Evolutionary conservation across 768 basidiomycete species (phyloP).

Genomic region (Gymnopilus dilepis): DNA sequence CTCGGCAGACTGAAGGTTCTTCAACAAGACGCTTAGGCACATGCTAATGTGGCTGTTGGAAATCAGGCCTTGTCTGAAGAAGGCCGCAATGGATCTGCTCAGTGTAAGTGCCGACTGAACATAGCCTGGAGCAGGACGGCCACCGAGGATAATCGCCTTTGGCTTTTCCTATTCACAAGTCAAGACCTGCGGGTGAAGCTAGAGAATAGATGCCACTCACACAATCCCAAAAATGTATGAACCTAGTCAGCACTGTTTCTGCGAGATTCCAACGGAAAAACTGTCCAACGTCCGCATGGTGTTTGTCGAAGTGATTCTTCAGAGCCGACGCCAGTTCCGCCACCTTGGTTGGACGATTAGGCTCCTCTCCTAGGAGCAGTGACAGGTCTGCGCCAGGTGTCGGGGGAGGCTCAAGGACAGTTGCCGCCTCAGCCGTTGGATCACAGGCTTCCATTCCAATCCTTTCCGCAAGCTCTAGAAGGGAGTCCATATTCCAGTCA

Average conservation of each 20-base stretch:
- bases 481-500: slow-evolving; percentile 22
- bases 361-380: background rate
- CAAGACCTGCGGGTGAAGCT: background rate
- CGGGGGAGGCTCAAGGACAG: slow-evolving; percentile 1
- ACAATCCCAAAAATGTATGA: slow-evolving; percentile 23
- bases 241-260: slow-evolving; percentile 20
- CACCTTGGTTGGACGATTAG: slow-evolving; percentile 2
- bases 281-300: slow-evolving; percentile 16
- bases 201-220: slow-evolving; percentile 12
- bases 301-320: slow-evolving; percentile 7
- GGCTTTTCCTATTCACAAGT: slow-evolving; percentile 9
- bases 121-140: slow-evolving; percentile 10
- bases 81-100: slow-evolving; percentile 21
- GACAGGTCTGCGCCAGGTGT: background rate
- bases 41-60: slow-evolving; percentile 22
- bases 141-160: slow-evolving; percentile 13
- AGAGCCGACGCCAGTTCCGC: slow-evolving; percentile 13
- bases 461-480: slow-evolving; percentile 20
- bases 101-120: slow-evolving; percentile 27
- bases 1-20: slow-evolving; percentile 28
- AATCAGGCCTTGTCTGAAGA: slow-evolving; percentile 23
- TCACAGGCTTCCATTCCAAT: slow-evolving; percentile 14
- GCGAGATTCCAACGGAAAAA: slow-evolving; percentile 24
- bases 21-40: slow-evolving; percentile 25
- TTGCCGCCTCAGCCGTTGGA: background rate